Conservation (phyloP, 2,329 filamentous ascomycete genomes). For the Monosporascus sp. region DNA sequence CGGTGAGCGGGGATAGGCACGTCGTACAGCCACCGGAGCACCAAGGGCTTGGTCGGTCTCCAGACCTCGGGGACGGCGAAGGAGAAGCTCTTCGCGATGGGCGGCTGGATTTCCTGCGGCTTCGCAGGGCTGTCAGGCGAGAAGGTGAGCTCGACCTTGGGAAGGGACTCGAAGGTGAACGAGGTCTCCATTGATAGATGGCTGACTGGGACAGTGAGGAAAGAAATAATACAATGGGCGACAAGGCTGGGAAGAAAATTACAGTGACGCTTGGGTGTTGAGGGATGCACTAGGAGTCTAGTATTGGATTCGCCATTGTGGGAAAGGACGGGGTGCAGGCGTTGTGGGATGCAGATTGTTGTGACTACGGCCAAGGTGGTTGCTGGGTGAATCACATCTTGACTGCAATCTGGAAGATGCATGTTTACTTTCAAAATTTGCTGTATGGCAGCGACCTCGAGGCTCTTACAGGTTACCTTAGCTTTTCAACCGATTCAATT, state of each 20-base stretch:
- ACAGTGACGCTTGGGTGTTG: too few relatives aligned
- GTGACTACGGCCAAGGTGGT: too few relatives aligned
- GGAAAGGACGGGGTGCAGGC: too few relatives aligned
- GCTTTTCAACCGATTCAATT: too few relatives aligned
- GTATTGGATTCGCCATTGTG: neutral
- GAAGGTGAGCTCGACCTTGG: neutral
- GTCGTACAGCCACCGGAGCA: conserved; percentile 23
- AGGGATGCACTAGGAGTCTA: too few relatives aligned
- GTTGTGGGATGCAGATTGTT: too few relatives aligned
- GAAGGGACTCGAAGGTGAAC: neutral
- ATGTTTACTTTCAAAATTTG: too few relatives aligned
- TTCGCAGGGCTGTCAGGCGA: neutral
- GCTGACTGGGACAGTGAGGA: neutral
- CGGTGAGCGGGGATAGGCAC: conserved; percentile 11
- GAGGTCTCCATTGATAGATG: neutral
- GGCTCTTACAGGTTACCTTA: too few relatives aligned
- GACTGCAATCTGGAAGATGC: too few relatives aligned
- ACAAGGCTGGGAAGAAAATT: neutral
- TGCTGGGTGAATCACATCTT: too few relatives aligned
- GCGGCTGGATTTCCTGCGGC: conserved; percentile 8
- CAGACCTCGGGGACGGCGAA: conserved; percentile 19
- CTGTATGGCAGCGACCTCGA: too few relatives aligned
- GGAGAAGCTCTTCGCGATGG: conserved; percentile 19
- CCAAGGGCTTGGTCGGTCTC: conserved; percentile 15
- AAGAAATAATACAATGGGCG: neutral